These are phyloP conservation scores for Anthracocystis panici-leucophaei DNA, from an alignment of 1,284 basidiomycete species.

Conservation along the genomic window DNA sequence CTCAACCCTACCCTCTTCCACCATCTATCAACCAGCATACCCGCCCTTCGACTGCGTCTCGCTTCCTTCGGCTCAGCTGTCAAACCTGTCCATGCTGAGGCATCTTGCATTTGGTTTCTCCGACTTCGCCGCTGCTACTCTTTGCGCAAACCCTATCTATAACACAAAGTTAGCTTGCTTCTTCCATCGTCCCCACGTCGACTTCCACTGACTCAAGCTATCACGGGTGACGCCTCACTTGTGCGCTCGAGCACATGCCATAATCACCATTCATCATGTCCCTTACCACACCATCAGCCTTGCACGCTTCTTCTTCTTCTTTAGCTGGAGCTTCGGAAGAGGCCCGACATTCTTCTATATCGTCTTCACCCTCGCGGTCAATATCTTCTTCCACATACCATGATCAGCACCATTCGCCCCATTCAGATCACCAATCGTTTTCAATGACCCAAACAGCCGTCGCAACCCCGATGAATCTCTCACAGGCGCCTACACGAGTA, in stretches of 20 bases:
- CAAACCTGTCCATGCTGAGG: neutral
- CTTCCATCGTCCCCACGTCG: neutral
- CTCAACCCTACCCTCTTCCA: neutral
- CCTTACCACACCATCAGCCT: neutral
- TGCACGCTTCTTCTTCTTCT: neutral
- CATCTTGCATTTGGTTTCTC: neutral
- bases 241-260: too few relatives aligned
- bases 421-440: neutral
- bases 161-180: neutral
- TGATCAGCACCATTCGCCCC: neutral
- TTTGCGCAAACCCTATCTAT: neutral
- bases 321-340: neutral
- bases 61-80: neutral
- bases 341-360: neutral
- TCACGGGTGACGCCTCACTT: too few relatives aligned
- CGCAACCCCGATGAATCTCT: constrained; percentile 18
- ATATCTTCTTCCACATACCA: neutral
- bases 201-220: too few relatives aligned
- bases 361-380: neutral
- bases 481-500: constrained; percentile 28
- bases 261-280: neutral
- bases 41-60: neutral
- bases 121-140: neutral
- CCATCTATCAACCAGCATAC: neutral
- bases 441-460: constrained; percentile 13